A percentile compares a stretch with the other conserved stretches of the same genome.
phyloP scores from a whole-genome alignment of 345 rosid species.

The Lepidium didymum region DNA sequence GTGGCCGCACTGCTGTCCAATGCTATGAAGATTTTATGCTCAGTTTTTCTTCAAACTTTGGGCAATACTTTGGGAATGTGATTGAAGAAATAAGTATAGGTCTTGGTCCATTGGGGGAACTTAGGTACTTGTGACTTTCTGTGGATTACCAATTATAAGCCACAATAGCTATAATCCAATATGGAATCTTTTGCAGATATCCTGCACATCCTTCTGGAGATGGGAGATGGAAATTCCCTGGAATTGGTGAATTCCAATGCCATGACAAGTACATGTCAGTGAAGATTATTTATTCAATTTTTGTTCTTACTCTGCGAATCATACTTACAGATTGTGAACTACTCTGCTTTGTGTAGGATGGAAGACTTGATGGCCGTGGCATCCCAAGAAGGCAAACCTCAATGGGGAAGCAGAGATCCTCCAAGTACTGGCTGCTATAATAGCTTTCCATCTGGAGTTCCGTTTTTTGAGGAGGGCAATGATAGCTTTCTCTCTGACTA shows the following conservation, averaged over 20 bases:
- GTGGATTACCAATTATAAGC: constrained; percentile 8
- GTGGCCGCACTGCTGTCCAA: constrained; percentile 58
- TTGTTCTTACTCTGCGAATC: background rate
- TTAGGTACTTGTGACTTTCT: constrained; percentile 37
- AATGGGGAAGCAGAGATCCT: constrained; percentile 57
- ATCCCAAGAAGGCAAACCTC: constrained; percentile 52
- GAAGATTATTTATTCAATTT: constrained; percentile 15
- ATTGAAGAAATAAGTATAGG: constrained; percentile 66
- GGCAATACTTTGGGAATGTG: constrained; percentile 39
- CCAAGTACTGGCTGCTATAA: constrained; percentile 59
- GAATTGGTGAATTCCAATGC: constrained; percentile 71
- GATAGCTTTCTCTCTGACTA: constrained; percentile 64
- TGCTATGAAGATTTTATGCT: constrained; percentile 60
- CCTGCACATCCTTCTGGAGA: constrained; percentile 63
- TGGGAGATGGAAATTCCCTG: constrained; percentile 67
- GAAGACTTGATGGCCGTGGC: constrained; percentile 61
- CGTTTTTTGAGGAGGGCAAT: constrained; percentile 59
- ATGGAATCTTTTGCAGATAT: constrained; percentile 36
- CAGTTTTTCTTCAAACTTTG: constrained; percentile 48
- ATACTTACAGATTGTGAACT: constrained; percentile 14
- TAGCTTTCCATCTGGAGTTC: constrained; percentile 48
- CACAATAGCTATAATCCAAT: constrained; percentile 7
- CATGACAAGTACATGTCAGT: constrained; percentile 70
- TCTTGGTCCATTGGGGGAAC: constrained; percentile 69
- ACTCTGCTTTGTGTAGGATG: constrained; percentile 39